Evolutionary conservation across 306 rosid species (phyloP), one percentile per base, ranked within the genome.

Genomic region (Glycyrrhiza uralensis): DNA sequence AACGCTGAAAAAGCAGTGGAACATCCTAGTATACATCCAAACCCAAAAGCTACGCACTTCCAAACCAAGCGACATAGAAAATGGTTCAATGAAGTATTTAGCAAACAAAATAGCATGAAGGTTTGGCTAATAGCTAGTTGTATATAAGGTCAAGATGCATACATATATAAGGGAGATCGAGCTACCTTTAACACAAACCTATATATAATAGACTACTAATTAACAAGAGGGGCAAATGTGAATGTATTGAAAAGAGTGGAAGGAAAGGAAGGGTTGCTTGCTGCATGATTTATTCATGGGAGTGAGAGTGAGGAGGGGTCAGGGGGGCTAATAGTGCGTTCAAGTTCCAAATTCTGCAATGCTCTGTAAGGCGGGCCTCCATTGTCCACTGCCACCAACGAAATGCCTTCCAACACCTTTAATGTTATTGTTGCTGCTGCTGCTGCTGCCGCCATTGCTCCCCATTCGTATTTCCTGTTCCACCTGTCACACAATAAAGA

Each of bases 281-380:
- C 55, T 22, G 71, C 38, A 35, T 67, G 82, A 24, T 63, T 67
- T 64, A 45, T 78, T 71, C 32, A 54, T 57, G 62, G 42, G 42
- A 39, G 66, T 47, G 71, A 73, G n/a, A n/a, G n/a, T n/a, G n/a
- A n/a, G n/a, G 45, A 3, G 44, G 72, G n/a, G 5, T 3, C 5
- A 41, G 35, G 47, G 50, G 24, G 29, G 44, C 15, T 17, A 56
- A 50, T n/a, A 66, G 71, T 20, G 74, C 26, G 38, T 73, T 91
- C 87, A 88, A 72, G 81, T 88, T 78, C 96, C 96, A 79, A 87
- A 13, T 84, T 93, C 98, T 87, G 81, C 87, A 79, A 93, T 93
- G 87, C 96, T 92, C 56, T 90, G 98, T 83, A 92, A 87, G 39
- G 96, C 90, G 81, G 98, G 98, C 81, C 86, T 88, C 97, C 98